phyloP scores from a whole-genome alignment of 495 filamentous ascomycete genomes.

The Neurospora cerealis region DNA sequence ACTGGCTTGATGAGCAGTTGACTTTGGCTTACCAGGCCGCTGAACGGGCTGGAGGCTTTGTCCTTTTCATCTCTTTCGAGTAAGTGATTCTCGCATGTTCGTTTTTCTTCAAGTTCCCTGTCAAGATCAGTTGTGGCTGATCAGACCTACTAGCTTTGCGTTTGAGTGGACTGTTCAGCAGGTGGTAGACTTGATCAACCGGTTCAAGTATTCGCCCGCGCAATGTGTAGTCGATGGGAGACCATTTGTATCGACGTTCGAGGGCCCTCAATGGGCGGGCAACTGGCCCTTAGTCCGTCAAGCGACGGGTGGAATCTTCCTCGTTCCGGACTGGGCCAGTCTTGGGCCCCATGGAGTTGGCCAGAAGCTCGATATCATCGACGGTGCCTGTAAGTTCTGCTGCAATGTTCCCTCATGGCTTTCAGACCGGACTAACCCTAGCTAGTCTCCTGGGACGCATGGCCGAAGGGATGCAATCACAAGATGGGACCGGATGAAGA shows the following conservation, averaged over 20 bases:
- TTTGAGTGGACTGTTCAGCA: constrained; percentile 45
- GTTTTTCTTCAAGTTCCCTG: neutral
- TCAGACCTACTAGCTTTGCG: constrained; percentile 21
- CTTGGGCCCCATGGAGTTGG: constrained; percentile 42
- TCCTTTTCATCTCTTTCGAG: constrained; percentile 63
- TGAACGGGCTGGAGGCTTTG: constrained; percentile 40
- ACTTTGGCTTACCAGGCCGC: constrained; percentile 47
- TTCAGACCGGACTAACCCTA: neutral
- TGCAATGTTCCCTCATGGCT: no score
- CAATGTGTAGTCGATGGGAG: constrained; percentile 47
- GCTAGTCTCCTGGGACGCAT: constrained; percentile 59
- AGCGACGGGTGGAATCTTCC: constrained; percentile 40
- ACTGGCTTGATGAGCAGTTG: constrained; percentile 40
- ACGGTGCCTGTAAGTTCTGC: constrained; percentile 50
- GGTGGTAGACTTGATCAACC: constrained; percentile 49
- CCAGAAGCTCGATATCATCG: constrained; percentile 36
- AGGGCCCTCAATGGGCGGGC: constrained; percentile 44
- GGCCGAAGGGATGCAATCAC: constrained; percentile 49
- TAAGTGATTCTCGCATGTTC: neutral
- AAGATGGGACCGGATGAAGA: constrained; percentile 47
- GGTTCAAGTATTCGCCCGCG: constrained; percentile 38
- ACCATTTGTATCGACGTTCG: constrained; percentile 65
- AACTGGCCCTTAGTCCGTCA: constrained; percentile 50
- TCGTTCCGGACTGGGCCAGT: constrained; percentile 56
- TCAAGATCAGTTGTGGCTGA: neutral